Base-by-base conservation (phyloP, 352 stramenopile species). In the Albugo candida region DNA sequence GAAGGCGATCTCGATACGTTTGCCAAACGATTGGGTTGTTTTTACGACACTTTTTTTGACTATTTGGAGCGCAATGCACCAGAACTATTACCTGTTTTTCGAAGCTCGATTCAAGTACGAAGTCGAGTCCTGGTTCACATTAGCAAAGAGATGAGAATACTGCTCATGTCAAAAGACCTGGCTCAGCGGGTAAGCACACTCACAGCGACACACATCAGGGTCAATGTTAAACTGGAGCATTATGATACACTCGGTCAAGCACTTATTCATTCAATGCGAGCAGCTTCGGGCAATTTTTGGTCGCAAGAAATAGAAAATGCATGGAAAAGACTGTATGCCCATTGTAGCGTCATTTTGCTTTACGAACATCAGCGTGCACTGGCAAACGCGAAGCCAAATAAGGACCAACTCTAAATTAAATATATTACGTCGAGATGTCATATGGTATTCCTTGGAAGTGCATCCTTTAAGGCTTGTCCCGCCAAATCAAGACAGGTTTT, bases 81-180 rank as follows among this genome's bases (percentile, higher is more conserved):
- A 18, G 53, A 67, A 16, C 55, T 75, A 21, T 66, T 67, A 42
- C 61, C 49, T 0, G 57, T 78, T 2, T 78, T 78, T 17, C 61
- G 66, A 5, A 63, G 57, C 0, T 74, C 66, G 11, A 54, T 74
- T 47, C 55, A 61, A 18, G 66, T 93, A 20, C 61, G 64, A 24
- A 84, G 81, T 69, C 92, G 78, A 21, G 64, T 96, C 20, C 57
- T 96, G 0, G 54, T 87, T 0, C 92, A 95, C 59, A 95, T 96
- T 58, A 78, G 66, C 50, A 60, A 62, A 0, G 66, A 64, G 12
- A 72, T 78, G 56, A 58, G 60, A 27, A 51, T 55, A 11, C 60
- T 78, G 17, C 53, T 73, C 1, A 43, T 52, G 1, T 50, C 55
- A 2, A 52, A 71, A n/a, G 75, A 70, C 13, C 57, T 95, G 12